Evolutionary conservation across 768 basidiomycete genomes (phyloP), one percentile per base, ranked within the genome.

Genomic region (Galerina sulciceps): DNA sequence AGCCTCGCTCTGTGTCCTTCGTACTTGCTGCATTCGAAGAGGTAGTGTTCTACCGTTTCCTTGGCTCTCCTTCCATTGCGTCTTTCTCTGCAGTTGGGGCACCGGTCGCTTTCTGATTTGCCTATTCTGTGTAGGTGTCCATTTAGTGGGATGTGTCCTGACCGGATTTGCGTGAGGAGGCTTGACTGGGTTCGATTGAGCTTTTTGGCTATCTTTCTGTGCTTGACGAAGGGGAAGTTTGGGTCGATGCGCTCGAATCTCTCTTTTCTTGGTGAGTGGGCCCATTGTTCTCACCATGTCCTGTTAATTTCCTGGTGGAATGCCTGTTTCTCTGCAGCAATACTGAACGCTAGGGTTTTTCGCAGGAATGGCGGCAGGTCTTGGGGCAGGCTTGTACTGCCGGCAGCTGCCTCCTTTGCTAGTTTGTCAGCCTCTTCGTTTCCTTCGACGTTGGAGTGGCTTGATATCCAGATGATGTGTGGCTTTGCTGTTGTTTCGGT

Each of bases 391-490:
- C 46, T 57, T 9, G 59, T 15, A 49, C 22, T 18, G 4, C 49
- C 61, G 10, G 31, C 26, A 2, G 65, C 64, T 36, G 65, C 69
- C 3, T 54, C 45, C 43, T 69, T 72, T 0, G 72, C 73, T 14
- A 64, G 65, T 31, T 51, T 36, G 42, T 76, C 71, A 2, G 61
- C 72, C 44, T 26, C 13, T 47, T 72, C 67, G 31, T 75, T 74
- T 1, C 71, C 66, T 26, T 23, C 31, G 1, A 74, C 62, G 2
- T 63, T 64, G 3, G 55, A 63, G 59, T 72, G 72, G 3, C 61
- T 67, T 20, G 69, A 66, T 14, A 72, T 68, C 72, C 71, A 72
- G n/a, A 36, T 23, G 13, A 70, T 20, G 1, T 10, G 49, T 22
- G 69, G 36, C 23, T 49, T 20, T 2, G 44, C 37, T 20, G 2